phyloP scores from a whole-genome alignment of 2,329 filamentous ascomycete species.

The Talaromyces sp. region DNA sequence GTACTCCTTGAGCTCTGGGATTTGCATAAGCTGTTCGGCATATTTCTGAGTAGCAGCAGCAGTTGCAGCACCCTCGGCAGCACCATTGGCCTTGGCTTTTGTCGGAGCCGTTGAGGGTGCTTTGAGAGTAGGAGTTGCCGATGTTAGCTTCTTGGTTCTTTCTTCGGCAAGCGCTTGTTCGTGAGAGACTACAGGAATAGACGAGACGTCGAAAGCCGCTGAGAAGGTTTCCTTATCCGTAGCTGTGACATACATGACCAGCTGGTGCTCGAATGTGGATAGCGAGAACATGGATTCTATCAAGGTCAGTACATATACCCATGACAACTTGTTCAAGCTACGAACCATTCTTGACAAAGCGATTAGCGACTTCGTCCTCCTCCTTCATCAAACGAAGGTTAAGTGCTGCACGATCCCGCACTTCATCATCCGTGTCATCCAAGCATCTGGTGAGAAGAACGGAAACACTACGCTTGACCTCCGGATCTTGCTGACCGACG shows the following conservation, averaged over 20 bases:
- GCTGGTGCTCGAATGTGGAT: conserved; percentile 90
- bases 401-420: conserved; percentile 88
- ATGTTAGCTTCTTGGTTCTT: conserved; percentile 93
- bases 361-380: conserved; percentile 77
- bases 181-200: conserved; percentile 87
- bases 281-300: conserved; percentile 92
- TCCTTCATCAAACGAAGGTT: conserved; percentile 91
- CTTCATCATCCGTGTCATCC: conserved; percentile 96
- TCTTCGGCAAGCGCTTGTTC: conserved; percentile 97
- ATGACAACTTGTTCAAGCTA: background rate
- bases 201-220: conserved; percentile 81
- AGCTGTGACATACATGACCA: conserved; percentile 95
- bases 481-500: conserved; percentile 90
- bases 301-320: conserved; percentile 21
- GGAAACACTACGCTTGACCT: conserved; percentile 92
- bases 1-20: conserved; percentile 88
- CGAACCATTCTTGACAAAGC: conserved; percentile 89
- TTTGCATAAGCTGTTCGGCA: conserved; percentile 77
- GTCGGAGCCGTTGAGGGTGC: conserved; percentile 76
- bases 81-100: conserved; percentile 64
- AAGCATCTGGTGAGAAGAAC: conserved; percentile 90
- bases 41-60: conserved; percentile 83
- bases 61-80: conserved; percentile 71
- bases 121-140: conserved; percentile 88
- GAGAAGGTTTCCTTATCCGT: conserved; percentile 83